Conservation (phyloP, 2,329 filamentous ascomycete species). For the Gaeumannomyces tritici region DNA sequence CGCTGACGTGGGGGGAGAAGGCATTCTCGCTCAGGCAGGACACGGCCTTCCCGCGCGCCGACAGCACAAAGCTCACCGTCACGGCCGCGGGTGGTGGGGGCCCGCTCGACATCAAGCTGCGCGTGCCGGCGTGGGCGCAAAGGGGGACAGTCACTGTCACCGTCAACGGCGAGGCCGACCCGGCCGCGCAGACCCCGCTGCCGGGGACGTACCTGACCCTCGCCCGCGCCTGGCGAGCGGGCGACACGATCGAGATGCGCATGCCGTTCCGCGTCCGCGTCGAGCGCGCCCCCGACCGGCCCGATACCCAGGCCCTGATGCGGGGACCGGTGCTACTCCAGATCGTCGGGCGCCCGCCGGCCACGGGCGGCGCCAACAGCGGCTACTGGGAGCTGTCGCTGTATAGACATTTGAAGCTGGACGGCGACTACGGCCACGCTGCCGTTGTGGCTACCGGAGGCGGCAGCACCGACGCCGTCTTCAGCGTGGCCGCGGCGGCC, state of each 20-base stretch:
- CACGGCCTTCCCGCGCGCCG: conserved; percentile 18
- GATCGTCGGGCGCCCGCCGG: conserved; percentile 15
- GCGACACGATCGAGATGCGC: conserved; percentile 18
- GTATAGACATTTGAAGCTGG: conserved; percentile 18
- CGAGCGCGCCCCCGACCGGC: conserved; percentile 20
- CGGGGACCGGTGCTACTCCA: conserved; percentile 21
- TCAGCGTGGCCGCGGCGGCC: conserved; percentile 8
- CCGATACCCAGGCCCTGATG: conserved; percentile 21
- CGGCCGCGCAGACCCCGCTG: conserved; percentile 2
- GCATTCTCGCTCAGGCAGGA: conserved; percentile 18
- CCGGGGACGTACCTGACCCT: conserved; percentile 20
- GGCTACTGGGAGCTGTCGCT: conserved; percentile 17
- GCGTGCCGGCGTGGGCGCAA: conserved; percentile 18
- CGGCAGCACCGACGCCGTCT: conserved; percentile 15
- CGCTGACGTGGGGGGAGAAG: conserved; percentile 18
- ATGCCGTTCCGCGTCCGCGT: conserved; percentile 20
- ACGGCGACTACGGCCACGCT: conserved; percentile 18
- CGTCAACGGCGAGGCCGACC: conserved; percentile 15
- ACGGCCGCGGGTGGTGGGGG: conserved; percentile 12
- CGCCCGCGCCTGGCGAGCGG: conserved; percentile 17
- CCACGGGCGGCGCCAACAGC: conserved; percentile 8
- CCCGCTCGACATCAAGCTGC: conserved; percentile 19
- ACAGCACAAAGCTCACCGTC: conserved; percentile 17
- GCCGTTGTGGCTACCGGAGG: conserved; percentile 15
- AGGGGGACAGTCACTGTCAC: conserved; percentile 15